These are phyloP conservation scores for Chlorella sp. DNA, from an alignment of 139 green algal species.

Conservation along the genomic window DNA sequence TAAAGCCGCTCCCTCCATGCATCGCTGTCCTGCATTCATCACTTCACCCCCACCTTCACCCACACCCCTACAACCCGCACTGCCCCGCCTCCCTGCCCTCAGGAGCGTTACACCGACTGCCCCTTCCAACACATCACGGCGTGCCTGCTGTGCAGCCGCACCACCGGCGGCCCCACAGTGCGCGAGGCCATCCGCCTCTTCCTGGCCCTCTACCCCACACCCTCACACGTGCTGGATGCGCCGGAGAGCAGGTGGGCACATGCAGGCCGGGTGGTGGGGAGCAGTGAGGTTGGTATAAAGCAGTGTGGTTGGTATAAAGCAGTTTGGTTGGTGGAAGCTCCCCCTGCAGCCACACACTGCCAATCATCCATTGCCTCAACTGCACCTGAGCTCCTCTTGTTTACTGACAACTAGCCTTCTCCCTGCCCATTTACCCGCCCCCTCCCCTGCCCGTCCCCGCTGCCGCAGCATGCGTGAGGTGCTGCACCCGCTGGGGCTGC, in stretches of 20 bases:
- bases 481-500: slow-evolving; percentile 58
- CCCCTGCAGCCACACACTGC: neutral
- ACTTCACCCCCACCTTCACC: too few relatives aligned
- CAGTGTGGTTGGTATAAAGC: neutral
- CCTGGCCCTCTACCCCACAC: slow-evolving; percentile 45
- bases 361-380: neutral
- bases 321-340: neutral
- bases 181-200: slow-evolving; percentile 43
- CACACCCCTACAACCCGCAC: neutral
- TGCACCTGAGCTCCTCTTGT: neutral
- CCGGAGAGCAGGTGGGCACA: neutral
- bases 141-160: slow-evolving; percentile 63
- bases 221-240: slow-evolving; percentile 49
- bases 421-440: neutral
- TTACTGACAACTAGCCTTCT: neutral
- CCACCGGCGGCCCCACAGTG: slow-evolving; percentile 50
- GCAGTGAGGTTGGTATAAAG: neutral
- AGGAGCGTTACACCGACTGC: slow-evolving; percentile 28
- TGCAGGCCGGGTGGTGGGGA: neutral
- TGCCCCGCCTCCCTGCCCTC: neutral
- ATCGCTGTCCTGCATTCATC: too few relatives aligned
- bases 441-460: neutral
- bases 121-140: slow-evolving; percentile 21
- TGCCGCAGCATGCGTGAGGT: slow-evolving; percentile 14
- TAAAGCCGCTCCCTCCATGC: too few relatives aligned